Base-by-base conservation (phyloP, 257 asterid genomes). In the Solanum sitiens region DNA sequence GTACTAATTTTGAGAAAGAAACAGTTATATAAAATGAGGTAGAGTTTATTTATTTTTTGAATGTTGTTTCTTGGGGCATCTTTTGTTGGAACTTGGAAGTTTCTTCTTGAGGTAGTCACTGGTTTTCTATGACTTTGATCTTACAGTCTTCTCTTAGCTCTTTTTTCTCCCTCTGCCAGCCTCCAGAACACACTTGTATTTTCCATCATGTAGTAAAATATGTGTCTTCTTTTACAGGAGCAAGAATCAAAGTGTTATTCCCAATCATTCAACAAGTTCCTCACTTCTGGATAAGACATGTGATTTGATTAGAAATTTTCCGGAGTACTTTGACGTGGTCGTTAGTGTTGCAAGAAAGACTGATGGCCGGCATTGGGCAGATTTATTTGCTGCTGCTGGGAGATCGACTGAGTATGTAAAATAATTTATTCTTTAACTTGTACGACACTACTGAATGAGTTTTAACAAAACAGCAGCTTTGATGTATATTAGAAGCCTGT, bases 321-420 rank as follows among this genome's bases (percentile, higher is more conserved):
- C 99, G 0, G 99, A 97, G 91, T 97, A 97, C 90, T 95, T 92
- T 83, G 99, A 97, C 89, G 99, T 97, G 90, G 99, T 97, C 56
- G 99, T 97, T 88, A 97, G 99, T 89, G 99, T 97, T 91, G 99
- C 99, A 25, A 93, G 99, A 90, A 97, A 97, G 92, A 97, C 99
- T 88, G 99, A 97, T 89, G 99, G 98, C 88, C 98, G 99, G 39
- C 99, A 97, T 90, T 97, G 99, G 99, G 98, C 95, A 40, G 99
- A 97, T 96, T 90, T 97, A 79, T 97, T 97, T 91, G 90, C 98
- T 89, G 95, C 98, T 91, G 99, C 99, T 5, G 99, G 99, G 87
- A 93, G 98, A 92, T 94, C 99, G 50, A 94, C 99, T 3, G 99
- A 97, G 99, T 97, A 97, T 74, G 98, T 87, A 50, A 86, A 82